phyloP scores from a whole-genome alignment of 2,329 filamentous ascomycete genomes.

The Fusarium pseudocircinatum region DNA sequence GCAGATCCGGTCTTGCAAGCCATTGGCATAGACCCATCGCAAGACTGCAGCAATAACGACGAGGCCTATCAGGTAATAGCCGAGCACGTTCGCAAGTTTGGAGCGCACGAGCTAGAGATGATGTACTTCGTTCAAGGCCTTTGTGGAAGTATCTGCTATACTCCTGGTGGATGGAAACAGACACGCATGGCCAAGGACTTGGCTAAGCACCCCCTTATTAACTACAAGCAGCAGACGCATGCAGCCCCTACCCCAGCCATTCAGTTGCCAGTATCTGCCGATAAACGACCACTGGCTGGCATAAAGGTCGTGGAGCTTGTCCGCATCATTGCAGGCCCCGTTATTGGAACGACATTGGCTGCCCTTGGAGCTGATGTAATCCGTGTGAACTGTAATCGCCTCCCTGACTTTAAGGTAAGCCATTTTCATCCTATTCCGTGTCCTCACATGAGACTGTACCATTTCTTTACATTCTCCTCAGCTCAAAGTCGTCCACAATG shows the following conservation, averaged over 20 bases:
- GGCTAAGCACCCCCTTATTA: neutral
- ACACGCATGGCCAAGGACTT: neutral
- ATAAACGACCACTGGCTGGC: neutral
- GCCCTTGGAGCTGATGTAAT: neutral
- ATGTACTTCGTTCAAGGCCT: neutral
- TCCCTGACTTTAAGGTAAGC: neutral
- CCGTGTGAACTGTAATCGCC: neutral
- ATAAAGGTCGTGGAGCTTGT: neutral
- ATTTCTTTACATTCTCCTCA: rapidly evolving
- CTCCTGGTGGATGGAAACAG: neutral
- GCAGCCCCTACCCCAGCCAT: neutral
- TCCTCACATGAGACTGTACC: rapidly evolving
- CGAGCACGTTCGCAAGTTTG: neutral
- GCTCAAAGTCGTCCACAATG: rapidly evolving
- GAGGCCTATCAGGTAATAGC: neutral
- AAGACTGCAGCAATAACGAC: neutral
- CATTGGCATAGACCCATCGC: neutral
- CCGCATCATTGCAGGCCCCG: neutral
- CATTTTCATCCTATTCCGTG: neutral
- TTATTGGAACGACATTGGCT: neutral
- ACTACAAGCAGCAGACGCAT: neutral
- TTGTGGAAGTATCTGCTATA: neutral
- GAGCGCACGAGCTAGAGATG: neutral
- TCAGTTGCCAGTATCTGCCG: neutral
- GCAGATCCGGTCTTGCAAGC: neutral